Conservation (phyloP, 192 early-diverging fungal genomes). For the Linnemannia elongata region DNA sequence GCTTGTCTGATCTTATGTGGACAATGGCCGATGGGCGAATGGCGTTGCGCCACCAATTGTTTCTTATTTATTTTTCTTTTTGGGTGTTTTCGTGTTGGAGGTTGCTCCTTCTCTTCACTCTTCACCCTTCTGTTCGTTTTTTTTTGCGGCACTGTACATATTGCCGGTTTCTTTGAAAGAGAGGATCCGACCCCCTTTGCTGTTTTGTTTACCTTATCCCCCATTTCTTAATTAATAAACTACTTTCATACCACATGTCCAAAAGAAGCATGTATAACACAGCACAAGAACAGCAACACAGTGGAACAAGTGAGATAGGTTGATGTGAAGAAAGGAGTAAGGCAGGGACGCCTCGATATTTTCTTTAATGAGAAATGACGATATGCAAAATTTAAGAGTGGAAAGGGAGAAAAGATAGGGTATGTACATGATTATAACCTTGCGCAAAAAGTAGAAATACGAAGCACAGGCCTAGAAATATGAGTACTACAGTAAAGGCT, state of each 20-base stretch:
- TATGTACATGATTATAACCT: constrained; percentile 3
- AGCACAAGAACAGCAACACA: neutral
- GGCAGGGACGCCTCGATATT: neutral
- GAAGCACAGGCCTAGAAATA: neutral
- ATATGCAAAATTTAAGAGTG: neutral
- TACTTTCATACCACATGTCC: neutral
- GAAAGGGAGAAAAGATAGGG: neutral
- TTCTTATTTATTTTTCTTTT: neutral
- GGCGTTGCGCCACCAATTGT: neutral
- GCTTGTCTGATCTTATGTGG: neutral
- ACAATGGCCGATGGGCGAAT: neutral
- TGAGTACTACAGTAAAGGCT: too few species aligned
- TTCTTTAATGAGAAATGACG: neutral
- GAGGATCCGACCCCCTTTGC: neutral
- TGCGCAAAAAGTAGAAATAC: neutral
- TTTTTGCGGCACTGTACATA: neutral
- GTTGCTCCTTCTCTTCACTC: too few species aligned
- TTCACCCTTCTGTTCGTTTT: neutral
- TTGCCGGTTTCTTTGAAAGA: neutral
- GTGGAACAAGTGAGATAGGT: neutral
- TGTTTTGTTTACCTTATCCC: neutral
- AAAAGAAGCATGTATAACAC: neutral
- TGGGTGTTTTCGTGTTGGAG: neutral
- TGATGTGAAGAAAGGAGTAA: neutral
- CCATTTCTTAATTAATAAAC: neutral